Evolutionary conservation across 1,139 yeast species (phyloP).

Genomic region (Candida sanyaensis): DNA sequence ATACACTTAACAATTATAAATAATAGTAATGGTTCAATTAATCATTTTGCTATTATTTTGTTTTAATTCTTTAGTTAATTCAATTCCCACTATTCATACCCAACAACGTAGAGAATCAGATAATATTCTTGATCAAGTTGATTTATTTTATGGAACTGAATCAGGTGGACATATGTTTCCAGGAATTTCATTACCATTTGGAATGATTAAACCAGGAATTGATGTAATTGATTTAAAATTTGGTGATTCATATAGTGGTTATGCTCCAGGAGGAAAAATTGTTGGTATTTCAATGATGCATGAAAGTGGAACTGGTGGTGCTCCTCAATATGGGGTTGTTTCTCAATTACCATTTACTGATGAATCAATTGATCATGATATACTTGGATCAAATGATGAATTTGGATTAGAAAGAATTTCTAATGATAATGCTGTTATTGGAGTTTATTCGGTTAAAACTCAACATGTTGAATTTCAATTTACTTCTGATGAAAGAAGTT

Average conservation of each 20-base stretch:
- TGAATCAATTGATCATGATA: conserved; percentile 9
- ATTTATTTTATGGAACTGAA: conserved; percentile 39
- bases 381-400: conserved; percentile 5
- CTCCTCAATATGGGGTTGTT: conserved; percentile 36
- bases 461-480: conserved; percentile 24
- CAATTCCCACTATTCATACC: neutral
- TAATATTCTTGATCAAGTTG: conserved; percentile 18
- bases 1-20: too few relatives aligned
- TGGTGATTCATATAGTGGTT: conserved; percentile 37
- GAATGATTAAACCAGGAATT: conserved; percentile 41
- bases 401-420: conserved; percentile 16
- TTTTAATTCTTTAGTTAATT: neutral
- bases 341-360: conserved; percentile 29
- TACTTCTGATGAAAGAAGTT: conserved; percentile 29
- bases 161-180: conserved; percentile 40
- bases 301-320: conserved; percentile 43
- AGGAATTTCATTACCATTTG: conserved; percentile 39
- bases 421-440: conserved; percentile 24
- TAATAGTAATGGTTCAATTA: neutral
- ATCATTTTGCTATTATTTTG: neutral
- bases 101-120: too few relatives aligned
- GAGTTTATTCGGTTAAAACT: conserved; percentile 27
- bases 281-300: conserved; percentile 41
- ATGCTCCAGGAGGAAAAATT: conserved; percentile 29
- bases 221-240: conserved; percentile 24